Evolutionary conservation across 73 alveolate species (phyloP).

Genomic region (Durusdinium trenchii): DNA sequence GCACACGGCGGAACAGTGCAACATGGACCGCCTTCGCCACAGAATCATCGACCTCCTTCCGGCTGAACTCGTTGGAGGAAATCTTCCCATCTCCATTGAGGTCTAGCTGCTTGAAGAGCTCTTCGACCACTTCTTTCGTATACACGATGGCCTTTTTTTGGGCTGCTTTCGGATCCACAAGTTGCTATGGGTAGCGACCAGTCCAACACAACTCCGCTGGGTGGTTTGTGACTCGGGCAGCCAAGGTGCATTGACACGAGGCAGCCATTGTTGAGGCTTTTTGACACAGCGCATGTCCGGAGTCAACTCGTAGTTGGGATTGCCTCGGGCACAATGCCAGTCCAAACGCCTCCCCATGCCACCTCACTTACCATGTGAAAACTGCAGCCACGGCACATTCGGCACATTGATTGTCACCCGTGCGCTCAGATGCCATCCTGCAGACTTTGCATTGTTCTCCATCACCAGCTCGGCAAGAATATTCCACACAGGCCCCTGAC

Average conservation of each 20-base stretch:
- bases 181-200: neutral
- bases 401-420: constrained; percentile 75
- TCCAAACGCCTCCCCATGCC: neutral
- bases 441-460: constrained; percentile 63
- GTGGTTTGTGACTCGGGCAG: neutral
- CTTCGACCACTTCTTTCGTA: constrained; percentile 66
- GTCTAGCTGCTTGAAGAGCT: constrained; percentile 66
- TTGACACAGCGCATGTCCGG: constrained; percentile 41
- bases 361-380: neutral
- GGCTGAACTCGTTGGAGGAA: constrained; percentile 76
- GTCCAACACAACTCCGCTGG: neutral
- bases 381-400: constrained; percentile 49
- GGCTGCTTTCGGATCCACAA: no score
- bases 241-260: constrained; percentile 68
- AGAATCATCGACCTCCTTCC: constrained; percentile 73
- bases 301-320: constrained; percentile 25
- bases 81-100: constrained; percentile 84
- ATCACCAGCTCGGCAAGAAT: constrained; percentile 18
- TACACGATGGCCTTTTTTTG: constrained; percentile 35
- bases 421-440: constrained; percentile 12
- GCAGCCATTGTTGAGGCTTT: constrained; percentile 71
- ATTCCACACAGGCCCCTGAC: constrained; percentile 50
- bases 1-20: neutral
- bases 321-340: neutral
- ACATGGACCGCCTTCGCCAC: constrained; percentile 19